Conservation (phyloP, 2,329 filamentous ascomycete species). For the Diaporthe velutina region DNA sequence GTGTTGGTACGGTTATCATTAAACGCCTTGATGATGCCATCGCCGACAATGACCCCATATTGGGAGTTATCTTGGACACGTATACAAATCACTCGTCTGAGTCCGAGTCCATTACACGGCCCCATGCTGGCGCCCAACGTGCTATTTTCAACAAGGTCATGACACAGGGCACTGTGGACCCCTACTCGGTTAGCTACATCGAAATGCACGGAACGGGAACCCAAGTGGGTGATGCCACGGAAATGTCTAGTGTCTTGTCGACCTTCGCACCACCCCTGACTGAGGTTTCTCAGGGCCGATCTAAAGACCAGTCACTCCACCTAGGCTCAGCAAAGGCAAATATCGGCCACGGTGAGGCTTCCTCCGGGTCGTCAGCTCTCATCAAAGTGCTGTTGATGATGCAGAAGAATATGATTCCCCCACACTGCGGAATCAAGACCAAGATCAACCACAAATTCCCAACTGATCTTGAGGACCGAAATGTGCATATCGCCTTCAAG, state of each 20-base stretch:
- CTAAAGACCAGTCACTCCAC: conserved; percentile 60
- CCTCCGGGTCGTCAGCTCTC: conserved; percentile 38
- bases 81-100: conserved; percentile 29
- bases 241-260: conserved; percentile 81
- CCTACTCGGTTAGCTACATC: conserved; percentile 61
- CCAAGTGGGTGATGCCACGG: conserved; percentile 62
- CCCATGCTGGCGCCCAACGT: neutral
- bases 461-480: conserved; percentile 3
- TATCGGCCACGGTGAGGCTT: conserved; percentile 40
- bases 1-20: conserved; percentile 56
- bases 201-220: conserved; percentile 34
- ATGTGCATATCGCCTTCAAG: conserved; percentile 30
- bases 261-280: conserved; percentile 59
- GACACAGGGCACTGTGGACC: conserved; percentile 69
- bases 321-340: conserved; percentile 70
- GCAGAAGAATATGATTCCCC: conserved; percentile 39
- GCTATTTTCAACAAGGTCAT: conserved; percentile 11
- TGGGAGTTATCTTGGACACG: conserved; percentile 47
- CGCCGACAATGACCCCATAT: conserved; percentile 50
- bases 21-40: conserved; percentile 63
- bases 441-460: conserved; percentile 46
- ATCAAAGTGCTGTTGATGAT: conserved; percentile 43
- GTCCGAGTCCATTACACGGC: conserved; percentile 17
- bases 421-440: conserved; percentile 43
- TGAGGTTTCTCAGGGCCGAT: conserved; percentile 52